Evolutionary conservation across 2,329 filamentous ascomycete genomes (phyloP), one percentile per base, ranked within the genome.

Genomic region (Colletotrichum sp.): DNA sequence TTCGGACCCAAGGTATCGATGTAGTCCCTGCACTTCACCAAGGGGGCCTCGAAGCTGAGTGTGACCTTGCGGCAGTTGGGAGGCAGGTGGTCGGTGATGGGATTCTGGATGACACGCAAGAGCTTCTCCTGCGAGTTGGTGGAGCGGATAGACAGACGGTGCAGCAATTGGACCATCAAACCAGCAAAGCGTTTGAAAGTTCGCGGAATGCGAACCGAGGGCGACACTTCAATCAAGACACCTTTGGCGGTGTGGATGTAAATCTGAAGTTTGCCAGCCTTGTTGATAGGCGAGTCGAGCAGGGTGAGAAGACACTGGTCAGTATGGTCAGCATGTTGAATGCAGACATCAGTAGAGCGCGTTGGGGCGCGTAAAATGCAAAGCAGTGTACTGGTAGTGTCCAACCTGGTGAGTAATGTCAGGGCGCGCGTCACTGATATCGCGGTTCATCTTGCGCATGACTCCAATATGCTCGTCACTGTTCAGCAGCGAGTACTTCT

Each of bases 171-270:
- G 70, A 99, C 97, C 97, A 99, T 99, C 77, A 99, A 89, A 87
- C 97, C 97, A 61, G 97, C 97, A 82, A 99, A 99, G 55, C 97
- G 96, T 90, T 99, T 99, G 87, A 99, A 99, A 1, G 97, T 99
- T 85, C 97, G 93, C 66, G 97, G 97, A 79, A 99, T 98, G 82
- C 97, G 95, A 74, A 99, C 97, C 10, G 96, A 96, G n/a, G 97
- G 97, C 82, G 96, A 98, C 79, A 99, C 96, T 87, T 98, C 96
- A 82, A 99, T 99, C 80, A 99, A 89, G 43, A 98, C 96, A 67
- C 97, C 96, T 87, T 98, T 98, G 79, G 96, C 96, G 7, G 97
- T 98, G 85, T 98, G 96, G 79, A 99, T 98, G 88, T 97, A 99
- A 82, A 99, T 98, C 86, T 99, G 97, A 52, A 99, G 93, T 86